Evolutionary conservation across 2,329 filamentous ascomycete species (phyloP).

Genomic region (Penicillium nordicum): DNA sequence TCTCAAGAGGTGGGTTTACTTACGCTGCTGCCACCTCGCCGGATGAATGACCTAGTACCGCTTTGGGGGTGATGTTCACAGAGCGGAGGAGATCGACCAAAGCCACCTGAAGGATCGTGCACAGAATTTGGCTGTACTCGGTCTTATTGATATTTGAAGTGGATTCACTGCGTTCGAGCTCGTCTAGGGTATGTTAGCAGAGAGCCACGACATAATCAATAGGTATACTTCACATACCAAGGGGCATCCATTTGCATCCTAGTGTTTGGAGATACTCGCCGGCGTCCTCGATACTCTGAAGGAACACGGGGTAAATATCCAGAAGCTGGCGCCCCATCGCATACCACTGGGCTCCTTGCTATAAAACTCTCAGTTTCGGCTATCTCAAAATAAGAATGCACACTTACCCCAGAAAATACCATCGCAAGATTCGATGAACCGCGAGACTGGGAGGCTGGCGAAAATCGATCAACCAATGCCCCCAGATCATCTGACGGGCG

Average conservation of each 20-base stretch:
- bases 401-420: neutral
- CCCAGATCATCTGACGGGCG: neutral
- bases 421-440: neutral
- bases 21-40: slow-evolving; percentile 30
- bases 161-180: neutral
- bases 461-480: neutral
- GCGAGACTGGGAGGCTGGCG: neutral
- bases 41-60: slow-evolving; percentile 23
- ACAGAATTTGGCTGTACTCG: slow-evolving; percentile 22
- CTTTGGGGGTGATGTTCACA: slow-evolving; percentile 12
- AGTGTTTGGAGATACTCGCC: slow-evolving; percentile 10
- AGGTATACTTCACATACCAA: neutral
- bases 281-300: slow-evolving; percentile 4
- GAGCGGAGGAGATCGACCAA: slow-evolving; percentile 21
- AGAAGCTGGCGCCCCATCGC: slow-evolving; percentile 27
- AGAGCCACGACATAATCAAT: neutral
- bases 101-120: slow-evolving; percentile 25
- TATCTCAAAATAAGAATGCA: neutral
- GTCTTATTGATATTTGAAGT: slow-evolving; percentile 15
- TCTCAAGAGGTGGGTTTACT: neutral
- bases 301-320: slow-evolving; percentile 13
- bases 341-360: slow-evolving; percentile 31
- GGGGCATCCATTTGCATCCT: slow-evolving; percentile 12
- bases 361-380: neutral
- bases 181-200: neutral